A percentile compares a stretch with the other conserved stretches of the same genome.
Evolutionary conservation across 2,329 filamentous ascomycete genomes (phyloP).

Genomic region (Colletotrichum liaoningense): DNA sequence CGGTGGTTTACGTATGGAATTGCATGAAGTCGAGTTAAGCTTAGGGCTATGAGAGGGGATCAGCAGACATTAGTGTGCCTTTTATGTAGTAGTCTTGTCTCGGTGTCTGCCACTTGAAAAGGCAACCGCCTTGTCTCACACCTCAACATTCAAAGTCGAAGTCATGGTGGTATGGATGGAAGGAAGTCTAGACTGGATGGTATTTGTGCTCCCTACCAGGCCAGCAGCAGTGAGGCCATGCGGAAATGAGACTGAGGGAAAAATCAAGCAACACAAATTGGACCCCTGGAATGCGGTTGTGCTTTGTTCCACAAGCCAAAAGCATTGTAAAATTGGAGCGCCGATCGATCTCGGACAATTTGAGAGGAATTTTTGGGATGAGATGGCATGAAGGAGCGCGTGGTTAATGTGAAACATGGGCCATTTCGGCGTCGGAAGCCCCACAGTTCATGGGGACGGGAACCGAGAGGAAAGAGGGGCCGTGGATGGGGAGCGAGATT

Average conservation of each 20-base stretch:
- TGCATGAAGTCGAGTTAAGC: slow-evolving; percentile 34
- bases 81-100: background rate
- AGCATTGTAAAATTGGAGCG: slow-evolving; percentile 25
- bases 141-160: background rate
- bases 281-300: slow-evolving; percentile 13
- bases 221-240: background rate
- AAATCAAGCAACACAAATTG: background rate
- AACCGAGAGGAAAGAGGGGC: background rate
- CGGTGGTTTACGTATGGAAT: slow-evolving; percentile 9
- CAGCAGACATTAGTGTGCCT: background rate
- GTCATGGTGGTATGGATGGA: background rate
- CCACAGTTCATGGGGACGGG: slow-evolving; percentile 16
- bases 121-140: slow-evolving; percentile 15
- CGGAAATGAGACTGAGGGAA: slow-evolving; percentile 17
- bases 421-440: slow-evolving; percentile 30
- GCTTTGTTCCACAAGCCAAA: background rate
- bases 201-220: background rate
- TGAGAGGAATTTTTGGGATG: slow-evolving; percentile 20
- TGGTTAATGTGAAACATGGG: slow-evolving; percentile 33
- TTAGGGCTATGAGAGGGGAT: background rate
- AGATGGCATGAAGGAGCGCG: slow-evolving; percentile 30
- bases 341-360: slow-evolving; percentile 37
- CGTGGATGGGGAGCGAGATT: slow-evolving; percentile 17
- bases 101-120: slow-evolving; percentile 9
- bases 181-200: background rate